These are phyloP conservation scores for Penicillium verrucosum DNA, from an alignment of 2,329 filamentous ascomycete genomes.

Conservation along the genomic window DNA sequence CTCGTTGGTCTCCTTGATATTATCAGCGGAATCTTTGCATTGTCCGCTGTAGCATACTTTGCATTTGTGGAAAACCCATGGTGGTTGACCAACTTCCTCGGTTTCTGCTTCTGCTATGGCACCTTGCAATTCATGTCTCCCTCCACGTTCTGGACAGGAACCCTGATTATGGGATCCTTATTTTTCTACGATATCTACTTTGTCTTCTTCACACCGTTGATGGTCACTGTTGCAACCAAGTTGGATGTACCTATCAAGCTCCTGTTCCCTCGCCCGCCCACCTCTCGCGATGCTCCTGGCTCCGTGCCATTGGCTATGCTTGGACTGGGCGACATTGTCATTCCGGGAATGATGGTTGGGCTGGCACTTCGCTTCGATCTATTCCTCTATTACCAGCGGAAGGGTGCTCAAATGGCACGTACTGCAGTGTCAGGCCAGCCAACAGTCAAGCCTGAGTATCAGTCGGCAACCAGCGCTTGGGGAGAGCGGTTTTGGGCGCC, in stretches of 20 bases:
- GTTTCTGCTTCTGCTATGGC: slow-evolving; percentile 81
- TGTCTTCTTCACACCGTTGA: slow-evolving; percentile 54
- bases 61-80: slow-evolving; percentile 59
- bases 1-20: slow-evolving; percentile 46
- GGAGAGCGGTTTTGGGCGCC: slow-evolving; percentile 78
- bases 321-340: slow-evolving; percentile 87
- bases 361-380: slow-evolving; percentile 89
- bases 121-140: slow-evolving; percentile 81
- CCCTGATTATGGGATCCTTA: slow-evolving; percentile 70
- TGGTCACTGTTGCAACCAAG: slow-evolving; percentile 69
- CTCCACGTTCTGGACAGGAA: slow-evolving; percentile 79
- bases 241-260: slow-evolving; percentile 93
- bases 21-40: slow-evolving; percentile 56
- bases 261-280: slow-evolving; percentile 67
- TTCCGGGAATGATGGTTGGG: slow-evolving; percentile 87
- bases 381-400: slow-evolving; percentile 73
- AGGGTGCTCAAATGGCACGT: slow-evolving; percentile 49
- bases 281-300: slow-evolving; percentile 44
- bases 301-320: slow-evolving; percentile 65
- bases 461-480: slow-evolving; percentile 68
- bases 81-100: slow-evolving; percentile 80
- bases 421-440: slow-evolving; percentile 19
- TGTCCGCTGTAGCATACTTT: slow-evolving; percentile 62
- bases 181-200: slow-evolving; percentile 93
- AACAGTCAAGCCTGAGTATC: slow-evolving; percentile 37